Evolutionary conservation across 129 eudicot genomes (phyloP), one percentile per base, ranked within the genome.

Genomic region (Glebionis coronaria): DNA sequence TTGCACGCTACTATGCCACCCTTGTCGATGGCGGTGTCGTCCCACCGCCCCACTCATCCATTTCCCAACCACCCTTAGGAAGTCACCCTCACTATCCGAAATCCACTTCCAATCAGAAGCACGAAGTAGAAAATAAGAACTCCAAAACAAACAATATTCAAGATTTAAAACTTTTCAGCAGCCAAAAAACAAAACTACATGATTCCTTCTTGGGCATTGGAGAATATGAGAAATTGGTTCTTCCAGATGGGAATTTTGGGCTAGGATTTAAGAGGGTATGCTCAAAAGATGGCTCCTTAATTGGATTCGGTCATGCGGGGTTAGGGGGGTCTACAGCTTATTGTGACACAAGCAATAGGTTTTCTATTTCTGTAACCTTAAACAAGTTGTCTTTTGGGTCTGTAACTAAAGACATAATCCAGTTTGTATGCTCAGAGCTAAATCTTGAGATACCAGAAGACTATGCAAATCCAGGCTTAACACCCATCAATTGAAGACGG

Each of bases 271-370:
- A 71, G 79, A 80, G 90, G 69, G 76, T 76, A 25, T 79, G 70
- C 66, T 73, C 97, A 2, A 76, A 40, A 56, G 90, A 88, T 67
- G 96, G 94, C 5, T 57, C 74, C 19, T 45, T 91, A 53, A 70
- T 91, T 19, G 97, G 97, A 25, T 91, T 91, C 13, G 97, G 97
- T 62, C 97, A 91, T 62, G 68, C 96, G 1, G 96, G 97, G 3
- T 77, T 91, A 85, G 97, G 97, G 67, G 97, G 97, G 8, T 91
- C 97, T 9, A 91, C 97, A 3, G 96, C 94, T 9, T 83, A 67
- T 53, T 91, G 97, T 63, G 83, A 91, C 74, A 78, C 76, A 19
- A 66, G 82, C 28, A 70, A 91, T 82, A 79, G 88, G 66, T 88
- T 91, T 82, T 78, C 97, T 10, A 83, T 91, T 62, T 84, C 94